A percentile compares a stretch with the other conserved stretches of the same genome.
phyloP scores from a whole-genome alignment of 176 grass and related monocot genomes.

The Areca catechu region DNA sequence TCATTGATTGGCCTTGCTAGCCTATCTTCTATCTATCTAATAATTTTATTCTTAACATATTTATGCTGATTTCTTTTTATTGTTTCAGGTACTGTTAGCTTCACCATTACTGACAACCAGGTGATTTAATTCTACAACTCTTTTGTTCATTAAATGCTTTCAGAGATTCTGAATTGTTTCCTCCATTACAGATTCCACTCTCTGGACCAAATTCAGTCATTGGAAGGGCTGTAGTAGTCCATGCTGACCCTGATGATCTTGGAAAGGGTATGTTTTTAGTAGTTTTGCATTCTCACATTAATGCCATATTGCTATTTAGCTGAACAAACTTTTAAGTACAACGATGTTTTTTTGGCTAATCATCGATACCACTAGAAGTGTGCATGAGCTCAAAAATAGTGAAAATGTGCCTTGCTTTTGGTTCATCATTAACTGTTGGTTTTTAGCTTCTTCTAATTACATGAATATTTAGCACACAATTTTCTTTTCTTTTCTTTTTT shows the following conservation, averaged over 20 bases:
- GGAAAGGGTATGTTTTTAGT: constrained; percentile 42
- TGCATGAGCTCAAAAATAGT: no score
- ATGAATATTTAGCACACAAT: no score
- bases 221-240: constrained; percentile 72
- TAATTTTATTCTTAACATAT: background rate
- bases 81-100: constrained; percentile 41
- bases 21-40: background rate
- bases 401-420: no score
- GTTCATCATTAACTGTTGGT: no score
- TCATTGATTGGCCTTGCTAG: constrained; percentile 1
- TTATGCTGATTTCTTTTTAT: constrained; percentile 4
- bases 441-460: no score
- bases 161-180: background rate
- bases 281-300: background rate
- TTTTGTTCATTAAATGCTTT: no score
- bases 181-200: constrained; percentile 37
- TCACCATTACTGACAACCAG: constrained; percentile 39
- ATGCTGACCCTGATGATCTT: constrained; percentile 71
- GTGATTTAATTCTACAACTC: constrained; percentile 12
- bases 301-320: no score
- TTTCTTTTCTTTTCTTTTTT: no score
- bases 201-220: constrained; percentile 48
- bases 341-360: no score
- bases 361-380: no score
- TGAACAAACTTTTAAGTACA: no score